Percentiles rank a stretch among this genome's conserved stretches.
Conservation (phyloP, 768 basidiomycete genomes). For the Agrocybe chaxingu region DNA sequence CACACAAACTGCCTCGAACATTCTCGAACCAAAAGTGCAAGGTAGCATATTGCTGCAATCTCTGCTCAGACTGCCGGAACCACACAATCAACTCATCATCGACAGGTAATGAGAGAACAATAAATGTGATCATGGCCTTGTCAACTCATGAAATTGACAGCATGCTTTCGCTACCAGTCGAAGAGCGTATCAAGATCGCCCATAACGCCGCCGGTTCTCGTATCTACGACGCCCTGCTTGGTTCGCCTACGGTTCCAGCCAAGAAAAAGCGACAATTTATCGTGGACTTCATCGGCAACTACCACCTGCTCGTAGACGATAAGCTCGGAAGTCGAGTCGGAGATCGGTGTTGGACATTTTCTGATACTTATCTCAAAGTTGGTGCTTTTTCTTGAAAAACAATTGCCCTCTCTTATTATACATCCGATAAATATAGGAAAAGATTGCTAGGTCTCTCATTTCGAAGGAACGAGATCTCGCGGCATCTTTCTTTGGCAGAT, state of each 20-base stretch:
- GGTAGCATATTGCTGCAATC: slow-evolving; percentile 87
- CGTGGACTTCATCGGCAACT: slow-evolving; percentile 73
- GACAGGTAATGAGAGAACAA: slow-evolving; percentile 48
- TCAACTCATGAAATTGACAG: slow-evolving; percentile 31
- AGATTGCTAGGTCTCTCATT: slow-evolving; percentile 81
- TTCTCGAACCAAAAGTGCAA: slow-evolving; percentile 69
- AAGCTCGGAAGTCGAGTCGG: slow-evolving; percentile 87
- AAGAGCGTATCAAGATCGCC: slow-evolving; percentile 52
- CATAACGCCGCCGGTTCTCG: slow-evolving; percentile 66
- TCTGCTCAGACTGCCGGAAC: slow-evolving; percentile 63
- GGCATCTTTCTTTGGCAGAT: slow-evolving; percentile 83
- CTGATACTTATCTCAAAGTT: slow-evolving; percentile 93
- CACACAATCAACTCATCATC: slow-evolving; percentile 65
- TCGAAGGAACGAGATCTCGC: slow-evolving; percentile 69
- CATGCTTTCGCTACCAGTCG: slow-evolving; percentile 50
- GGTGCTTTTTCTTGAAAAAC: slow-evolving; percentile 13
- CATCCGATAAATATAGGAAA: slow-evolving; percentile 55
- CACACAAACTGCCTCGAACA: slow-evolving; percentile 23
- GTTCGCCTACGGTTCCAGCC: slow-evolving; percentile 59
- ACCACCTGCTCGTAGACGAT: slow-evolving; percentile 81
- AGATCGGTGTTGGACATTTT: slow-evolving; percentile 86
- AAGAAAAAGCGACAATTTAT: slow-evolving; percentile 73
- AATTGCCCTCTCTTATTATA: slow-evolving; percentile 1
- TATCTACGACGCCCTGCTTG: slow-evolving; percentile 75
- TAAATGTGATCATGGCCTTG: too few species aligned